Base-by-base conservation (phyloP, 148 eudicot species). In the Rhododendron griersonianum region DNA sequence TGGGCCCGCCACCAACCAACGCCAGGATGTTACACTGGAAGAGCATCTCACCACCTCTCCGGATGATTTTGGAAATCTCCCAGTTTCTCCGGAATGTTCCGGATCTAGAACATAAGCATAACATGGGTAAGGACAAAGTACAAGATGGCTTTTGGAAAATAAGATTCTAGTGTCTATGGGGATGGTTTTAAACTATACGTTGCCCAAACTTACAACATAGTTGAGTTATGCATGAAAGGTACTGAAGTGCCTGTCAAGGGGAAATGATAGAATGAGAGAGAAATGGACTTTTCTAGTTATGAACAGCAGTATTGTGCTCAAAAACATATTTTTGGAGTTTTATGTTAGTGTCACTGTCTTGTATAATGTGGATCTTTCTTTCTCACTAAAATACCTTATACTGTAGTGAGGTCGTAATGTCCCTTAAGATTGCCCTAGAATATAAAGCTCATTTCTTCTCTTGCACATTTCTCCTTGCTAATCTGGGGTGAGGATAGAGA, bases 21-120 rank as follows among this genome's bases (percentile, higher is more conserved):
- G 93, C 92, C 33, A 94, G 85, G 80, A 92, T 86, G 76, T 92
- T 92, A 65, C 89, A 93, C 35, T 91, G 91, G 87, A 91, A 92
- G 3, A 94, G 94, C 96, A 93, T 93, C 83, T 39, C 41, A 39
- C 41, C 41, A 39, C 41, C 41, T 39, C 5, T 39, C 41, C 5
- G 41, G 41, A 39, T 39, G 41, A 39, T 39, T 39, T 39, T 6
- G 41, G 41, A 39, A 39, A 39, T 39, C 41, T 39, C 41, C 41
- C 6, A 4, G 41, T 39, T 39, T 39, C 41, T 39, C 41, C 5
- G 41, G 41, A 39, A 39, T 39, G 5, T 39, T 39, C 41, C 41
- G 5, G 41, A 39, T 39, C 5, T 7, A 18, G 63, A n/a, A 61
- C 69, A 63, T 63, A 63, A 63, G 69, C 71, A 63, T 63, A n/a